A percentile compares a stretch with the other conserved stretches of the same genome.
Conservation (phyloP, 2,329 filamentous ascomycete species). For the Fusarium coicis region DNA sequence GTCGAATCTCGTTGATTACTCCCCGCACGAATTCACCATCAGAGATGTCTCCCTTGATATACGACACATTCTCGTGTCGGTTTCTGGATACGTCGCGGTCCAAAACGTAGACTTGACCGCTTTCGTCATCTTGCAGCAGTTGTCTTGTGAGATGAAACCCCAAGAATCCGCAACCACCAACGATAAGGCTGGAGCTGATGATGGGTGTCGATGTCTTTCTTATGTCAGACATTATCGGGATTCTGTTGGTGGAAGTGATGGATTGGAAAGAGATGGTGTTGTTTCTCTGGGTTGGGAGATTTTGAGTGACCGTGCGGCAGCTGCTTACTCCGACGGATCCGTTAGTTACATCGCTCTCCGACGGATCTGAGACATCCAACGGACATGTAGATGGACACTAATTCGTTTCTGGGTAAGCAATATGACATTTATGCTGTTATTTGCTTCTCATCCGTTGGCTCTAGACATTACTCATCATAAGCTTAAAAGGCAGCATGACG, state of each 20-base stretch:
- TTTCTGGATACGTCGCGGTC: slow-evolving; percentile 44
- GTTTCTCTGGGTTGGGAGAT: background rate
- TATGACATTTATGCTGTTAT: background rate
- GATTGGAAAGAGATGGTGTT: background rate
- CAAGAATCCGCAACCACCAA: slow-evolving; percentile 50
- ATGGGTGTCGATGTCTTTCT: background rate
- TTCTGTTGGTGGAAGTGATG: too few species aligned
- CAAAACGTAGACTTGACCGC: slow-evolving; percentile 43
- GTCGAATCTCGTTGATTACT: slow-evolving; percentile 39
- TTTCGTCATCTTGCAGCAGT: slow-evolving; percentile 24
- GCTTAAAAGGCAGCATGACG: too few species aligned
- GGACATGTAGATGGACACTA: background rate
- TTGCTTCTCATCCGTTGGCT: background rate
- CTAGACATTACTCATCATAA: too few species aligned
- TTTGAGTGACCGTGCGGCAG: too few species aligned
- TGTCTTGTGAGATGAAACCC: slow-evolving; percentile 40
- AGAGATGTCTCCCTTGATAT: slow-evolving; percentile 44
- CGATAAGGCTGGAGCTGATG: slow-evolving; percentile 24
- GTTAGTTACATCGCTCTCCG: background rate
- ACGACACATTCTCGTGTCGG: slow-evolving; percentile 36
- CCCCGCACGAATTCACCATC: slow-evolving; percentile 11
- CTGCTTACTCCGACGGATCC: background rate
- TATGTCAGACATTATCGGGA: background rate
- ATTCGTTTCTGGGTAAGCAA: background rate
- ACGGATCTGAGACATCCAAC: background rate